Percentiles rank a stretch among this genome's conserved stretches.
Conservation (phyloP, 2,329 filamentous ascomycete species). For the Trichoderma simmonsii region DNA sequence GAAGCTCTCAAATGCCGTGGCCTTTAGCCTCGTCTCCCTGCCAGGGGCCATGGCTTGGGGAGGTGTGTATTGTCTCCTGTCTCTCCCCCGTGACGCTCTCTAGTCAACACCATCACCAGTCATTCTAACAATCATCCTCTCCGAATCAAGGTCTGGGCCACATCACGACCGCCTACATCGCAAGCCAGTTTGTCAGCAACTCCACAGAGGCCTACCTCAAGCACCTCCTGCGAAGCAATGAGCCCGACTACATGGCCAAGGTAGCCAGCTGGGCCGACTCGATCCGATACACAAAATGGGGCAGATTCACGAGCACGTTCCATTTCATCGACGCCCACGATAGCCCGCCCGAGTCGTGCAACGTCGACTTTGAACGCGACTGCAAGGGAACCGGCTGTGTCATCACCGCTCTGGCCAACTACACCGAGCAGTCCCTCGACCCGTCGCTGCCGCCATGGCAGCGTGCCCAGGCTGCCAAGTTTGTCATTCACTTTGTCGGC, state of each 20-base stretch:
- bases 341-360: slow-evolving; percentile 54
- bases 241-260: slow-evolving; percentile 57
- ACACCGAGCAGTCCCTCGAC: slow-evolving; percentile 55
- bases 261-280: slow-evolving; percentile 67
- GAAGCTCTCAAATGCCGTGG: slow-evolving; percentile 33
- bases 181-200: slow-evolving; percentile 56
- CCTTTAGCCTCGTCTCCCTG: slow-evolving; percentile 32
- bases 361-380: slow-evolving; percentile 57
- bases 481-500: slow-evolving; percentile 65
- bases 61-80: slow-evolving; percentile 32
- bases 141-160: slow-evolving; percentile 54
- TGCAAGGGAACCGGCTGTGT: slow-evolving; percentile 62
- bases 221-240: slow-evolving; percentile 51
- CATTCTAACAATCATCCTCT: slow-evolving; percentile 1
- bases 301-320: slow-evolving; percentile 58
- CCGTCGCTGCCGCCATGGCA: slow-evolving; percentile 41
- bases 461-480: slow-evolving; percentile 60
- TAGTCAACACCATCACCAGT: background rate
- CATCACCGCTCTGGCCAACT: slow-evolving; percentile 58
- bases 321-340: slow-evolving; percentile 70
- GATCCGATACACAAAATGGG: slow-evolving; percentile 62
- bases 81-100: background rate
- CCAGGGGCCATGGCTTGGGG: slow-evolving; percentile 41
- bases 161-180: slow-evolving; percentile 63
- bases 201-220: slow-evolving; percentile 57